A percentile compares a stretch with the other conserved stretches of the same genome.
These are phyloP conservation scores for Pythium pyrilobum DNA, from an alignment of 352 stramenopile species.

Conservation along the genomic window DNA sequence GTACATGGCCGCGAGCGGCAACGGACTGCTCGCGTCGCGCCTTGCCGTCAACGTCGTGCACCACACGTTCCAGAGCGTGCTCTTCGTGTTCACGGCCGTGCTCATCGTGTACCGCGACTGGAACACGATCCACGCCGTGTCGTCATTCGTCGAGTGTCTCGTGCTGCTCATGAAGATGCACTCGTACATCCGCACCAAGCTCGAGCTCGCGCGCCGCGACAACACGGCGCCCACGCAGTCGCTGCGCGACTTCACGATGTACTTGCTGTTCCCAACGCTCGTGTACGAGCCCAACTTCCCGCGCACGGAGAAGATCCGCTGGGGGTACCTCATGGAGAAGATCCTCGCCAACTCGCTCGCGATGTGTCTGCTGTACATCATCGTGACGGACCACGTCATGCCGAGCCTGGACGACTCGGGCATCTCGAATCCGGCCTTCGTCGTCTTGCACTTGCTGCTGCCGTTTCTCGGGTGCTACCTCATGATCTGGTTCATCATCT, in stretches of 20 bases:
- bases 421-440: conserved; percentile 43
- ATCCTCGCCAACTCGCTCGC: conserved; percentile 69
- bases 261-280: conserved; percentile 83
- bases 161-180: conserved; percentile 84
- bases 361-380: conserved; percentile 85
- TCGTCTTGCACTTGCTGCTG: conserved; percentile 84
- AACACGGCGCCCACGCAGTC: conserved; percentile 21
- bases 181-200: conserved; percentile 72
- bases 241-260: conserved; percentile 62
- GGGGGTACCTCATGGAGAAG: conserved; percentile 81
- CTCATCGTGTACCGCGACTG: conserved; percentile 72
- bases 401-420: conserved; percentile 75
- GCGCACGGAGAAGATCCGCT: conserved; percentile 73
- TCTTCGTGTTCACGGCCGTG: conserved; percentile 63
- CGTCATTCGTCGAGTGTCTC: conserved; percentile 68
- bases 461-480: conserved; percentile 94
- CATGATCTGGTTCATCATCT: conserved; percentile 96
- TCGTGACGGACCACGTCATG: conserved; percentile 87
- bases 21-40: conserved; percentile 27
- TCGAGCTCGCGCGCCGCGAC: conserved; percentile 45
- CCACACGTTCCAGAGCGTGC: conserved; percentile 60
- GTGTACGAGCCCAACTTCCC: conserved; percentile 95
- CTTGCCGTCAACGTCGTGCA: conserved; percentile 65
- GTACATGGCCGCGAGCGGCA: conserved; percentile 40
- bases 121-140: conserved; percentile 68